phyloP scores from a whole-genome alignment of 352 stramenopile species.

The Phytophthora hybrid region DNA sequence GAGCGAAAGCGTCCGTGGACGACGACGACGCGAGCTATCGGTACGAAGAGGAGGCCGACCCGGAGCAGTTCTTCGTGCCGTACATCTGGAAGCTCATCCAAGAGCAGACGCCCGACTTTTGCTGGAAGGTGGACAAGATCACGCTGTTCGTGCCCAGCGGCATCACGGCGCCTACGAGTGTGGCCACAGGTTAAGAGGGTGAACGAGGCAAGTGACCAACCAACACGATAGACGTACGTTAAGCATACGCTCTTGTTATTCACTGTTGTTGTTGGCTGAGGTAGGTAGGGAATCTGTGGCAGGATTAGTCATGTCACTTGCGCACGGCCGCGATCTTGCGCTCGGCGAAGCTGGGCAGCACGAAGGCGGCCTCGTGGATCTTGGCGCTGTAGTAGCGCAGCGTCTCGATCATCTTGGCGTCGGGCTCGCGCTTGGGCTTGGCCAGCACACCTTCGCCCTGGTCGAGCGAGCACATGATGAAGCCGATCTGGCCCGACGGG shows the following conservation, averaged over 20 bases:
- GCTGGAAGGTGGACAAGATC: constrained; percentile 85
- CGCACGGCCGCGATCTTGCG: constrained; percentile 81
- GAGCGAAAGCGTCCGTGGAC: constrained; percentile 34
- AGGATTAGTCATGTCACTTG: constrained; percentile 58
- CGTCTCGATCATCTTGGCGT: constrained; percentile 62
- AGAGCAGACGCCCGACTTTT: constrained; percentile 80
- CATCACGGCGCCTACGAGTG: constrained; percentile 17
- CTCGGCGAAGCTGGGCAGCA: constrained; percentile 96
- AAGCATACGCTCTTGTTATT: constrained; percentile 35
- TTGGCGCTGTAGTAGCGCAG: constrained; percentile 96
- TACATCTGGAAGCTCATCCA: constrained; percentile 83
- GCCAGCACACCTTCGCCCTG: constrained; percentile 60
- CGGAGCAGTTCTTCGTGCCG: constrained; percentile 83
- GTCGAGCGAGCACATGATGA: constrained; percentile 93
- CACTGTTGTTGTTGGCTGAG: constrained; percentile 25
- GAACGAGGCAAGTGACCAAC: neutral
- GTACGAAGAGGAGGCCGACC: constrained; percentile 78
- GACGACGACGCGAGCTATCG: constrained; percentile 79
- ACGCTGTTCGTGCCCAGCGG: constrained; percentile 66
- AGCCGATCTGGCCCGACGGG: constrained; percentile 99
- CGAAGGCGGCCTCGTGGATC: constrained; percentile 96
- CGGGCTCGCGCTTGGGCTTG: constrained; percentile 76
- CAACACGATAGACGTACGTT: constrained; percentile 20
- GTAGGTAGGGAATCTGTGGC: constrained; percentile 23
- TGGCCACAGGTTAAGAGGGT: constrained; percentile 26